Evolutionary conservation across 352 stramenopile genomes (phyloP), one percentile per base, ranked within the genome.

Genomic region (Globisporangium solare): DNA sequence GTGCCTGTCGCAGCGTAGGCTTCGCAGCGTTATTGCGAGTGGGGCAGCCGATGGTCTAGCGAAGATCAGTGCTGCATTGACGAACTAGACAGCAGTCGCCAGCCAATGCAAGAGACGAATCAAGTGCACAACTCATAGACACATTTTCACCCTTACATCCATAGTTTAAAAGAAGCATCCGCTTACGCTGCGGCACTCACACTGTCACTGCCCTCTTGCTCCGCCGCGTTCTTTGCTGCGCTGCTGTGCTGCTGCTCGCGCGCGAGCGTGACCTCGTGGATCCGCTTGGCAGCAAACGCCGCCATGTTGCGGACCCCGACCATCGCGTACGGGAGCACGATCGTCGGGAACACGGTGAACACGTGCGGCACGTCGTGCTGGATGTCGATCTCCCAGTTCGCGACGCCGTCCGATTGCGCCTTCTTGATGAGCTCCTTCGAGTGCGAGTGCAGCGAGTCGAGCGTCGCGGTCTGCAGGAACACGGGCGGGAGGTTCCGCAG

Each of bases 351-450:
- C 1, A 76, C 49, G 3, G 68, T 80, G 68, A 89, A 89, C 8
- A 83, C 73, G 49, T 89, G 79, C 3, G 76, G 74, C 65, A 89
- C 80, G 60, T 71, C 67, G 2, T 49, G 24, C 40, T 86, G 76
- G 21, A 84, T 52, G 52, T 89, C 58, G 11, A 68, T n/a, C 32
- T 65, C 54, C 64, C 64, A 71, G 32, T 62, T 53, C 13, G 31
- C 40, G n/a, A 57, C 50, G 17, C 54, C 59, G 31, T 73, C 66
- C 1, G 15, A 18, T 12, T 49, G 12, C 1, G 52, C 68, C 42
- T 71, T 80, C 3, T 27, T 47, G 10, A 67, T 57, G 2, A 85
- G 60, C 10, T 50, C 60, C 17, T 49, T 2, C 0, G 51, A 57
- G 24, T 81, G 58, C 13, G 60, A 51, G 51, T 58, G 61, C 31